phyloP scores from a whole-genome alignment of 2,329 filamentous ascomycete species.

The Coniella lustricola region DNA sequence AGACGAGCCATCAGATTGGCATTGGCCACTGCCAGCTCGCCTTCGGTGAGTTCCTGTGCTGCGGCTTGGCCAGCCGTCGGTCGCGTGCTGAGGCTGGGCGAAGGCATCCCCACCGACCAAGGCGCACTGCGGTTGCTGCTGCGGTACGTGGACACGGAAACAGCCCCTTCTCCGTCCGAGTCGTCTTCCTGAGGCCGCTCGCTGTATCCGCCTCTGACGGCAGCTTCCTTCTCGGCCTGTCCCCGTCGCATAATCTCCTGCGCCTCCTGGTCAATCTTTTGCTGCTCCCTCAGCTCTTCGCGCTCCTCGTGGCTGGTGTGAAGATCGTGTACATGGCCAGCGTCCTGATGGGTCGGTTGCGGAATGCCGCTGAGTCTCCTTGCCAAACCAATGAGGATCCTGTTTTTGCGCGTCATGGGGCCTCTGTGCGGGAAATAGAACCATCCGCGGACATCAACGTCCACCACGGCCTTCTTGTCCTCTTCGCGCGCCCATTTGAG shows the following conservation, averaged over 20 bases:
- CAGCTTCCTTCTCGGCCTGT: constrained; percentile 62
- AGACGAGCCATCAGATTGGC: constrained; percentile 81
- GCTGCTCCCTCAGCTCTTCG: constrained; percentile 48
- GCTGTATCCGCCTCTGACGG: constrained; percentile 66
- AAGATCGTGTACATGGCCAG: constrained; percentile 19
- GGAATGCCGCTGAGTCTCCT: constrained; percentile 83
- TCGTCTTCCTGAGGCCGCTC: constrained; percentile 49
- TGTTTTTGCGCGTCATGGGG: constrained; percentile 79
- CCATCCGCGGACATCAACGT: constrained; percentile 94
- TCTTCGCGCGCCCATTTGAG: constrained; percentile 73
- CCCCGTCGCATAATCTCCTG: constrained; percentile 69
- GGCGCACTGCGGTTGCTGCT: constrained; percentile 25
- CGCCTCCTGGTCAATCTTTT: constrained; percentile 67
- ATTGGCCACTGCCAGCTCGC: constrained; percentile 74
- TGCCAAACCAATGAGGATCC: constrained; percentile 78
- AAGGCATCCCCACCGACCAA: constrained; percentile 32
- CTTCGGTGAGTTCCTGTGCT: constrained; percentile 56
- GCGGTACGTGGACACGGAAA: constrained; percentile 23
- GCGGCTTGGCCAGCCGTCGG: constrained; percentile 27
- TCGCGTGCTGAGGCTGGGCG: constrained; percentile 34
- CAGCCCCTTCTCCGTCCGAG: constrained; percentile 28
- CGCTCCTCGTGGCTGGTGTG: constrained; percentile 31
- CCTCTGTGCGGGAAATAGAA: constrained; percentile 81
- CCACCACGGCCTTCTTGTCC: constrained; percentile 77
- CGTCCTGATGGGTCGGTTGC: constrained; percentile 45